Evolutionary conservation across 768 basidiomycete species (phyloP), one percentile per base, ranked within the genome.

Genomic region (Termitomyces sp.): DNA sequence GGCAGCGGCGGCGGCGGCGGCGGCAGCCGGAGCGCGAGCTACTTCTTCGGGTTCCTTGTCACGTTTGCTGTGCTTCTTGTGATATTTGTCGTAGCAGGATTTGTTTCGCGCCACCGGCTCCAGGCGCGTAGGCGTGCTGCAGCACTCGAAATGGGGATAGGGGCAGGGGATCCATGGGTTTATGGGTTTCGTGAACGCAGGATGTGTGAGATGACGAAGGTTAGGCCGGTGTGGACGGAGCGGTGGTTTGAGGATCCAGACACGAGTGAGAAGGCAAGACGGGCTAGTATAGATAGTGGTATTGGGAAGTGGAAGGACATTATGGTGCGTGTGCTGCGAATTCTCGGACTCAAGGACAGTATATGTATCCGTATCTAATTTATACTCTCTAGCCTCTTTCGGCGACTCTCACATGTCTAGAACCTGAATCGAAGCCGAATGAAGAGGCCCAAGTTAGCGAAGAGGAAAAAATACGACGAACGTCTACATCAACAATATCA

Each of bases 31-130:
- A 74, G 76, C 7, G 74, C 77, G 22, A 79, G 70, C 61, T 79
- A 80, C 65, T 81, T 81, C 66, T 80, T 81, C 57, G 81, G 81
- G 4, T 81, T 82, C 60, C 76, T 82, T 60, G 76, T 81, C 64
- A 74, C 79, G 24, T 79, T 82, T 62, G 70, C 79, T 57, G 71
- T 75, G 2, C 72, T 82, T 45, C 66, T 85, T 30, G 69, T 84
- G 45, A 65, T 84, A 48, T 83, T 84, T 53, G 69, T 83, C 9
- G 78, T 74, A 4, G 83, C 82, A 50, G 82, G 80, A 8, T 62
- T 85, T 16, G 72, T 77, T 48, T 76, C 82, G 18, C 73, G 83
- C 58, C 69, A 80, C 45, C 67, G 81, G 50, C 59, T 71, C 24
- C 49, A 66, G 30, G 61, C 71, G 39, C 65, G 73, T 33, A 63